Evolutionary conservation across 2,329 filamentous ascomycete species (phyloP), one percentile per base, ranked within the genome.

Genomic region (Pyricularia sp.): DNA sequence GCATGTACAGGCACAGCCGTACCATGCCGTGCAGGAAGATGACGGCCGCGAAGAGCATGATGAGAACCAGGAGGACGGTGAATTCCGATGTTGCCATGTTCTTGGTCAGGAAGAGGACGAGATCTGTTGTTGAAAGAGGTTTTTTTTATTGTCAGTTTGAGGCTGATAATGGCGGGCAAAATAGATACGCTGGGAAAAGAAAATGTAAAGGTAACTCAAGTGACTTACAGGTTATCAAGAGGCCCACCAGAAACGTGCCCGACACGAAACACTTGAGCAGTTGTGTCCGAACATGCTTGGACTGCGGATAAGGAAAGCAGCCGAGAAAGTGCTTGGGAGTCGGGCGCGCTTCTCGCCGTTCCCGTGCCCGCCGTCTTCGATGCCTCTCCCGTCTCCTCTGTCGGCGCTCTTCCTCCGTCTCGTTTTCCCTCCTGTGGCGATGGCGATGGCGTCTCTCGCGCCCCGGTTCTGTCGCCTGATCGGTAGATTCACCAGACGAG

Each of bases 11-110:
- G 77, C 87, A 89, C 4, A 96, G 83, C 23, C 91, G 88, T 69
- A 95, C 86, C 20, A 95, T 80, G 61, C 89, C 87, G 78, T 96
- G 92, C 74, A 88, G 90, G 82, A 97, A 95, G 79, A 96, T 88
- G 72, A 94, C 87, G 1, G 90, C 89, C 42, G 90, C 85, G 68
- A 90, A 81, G 67, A 96, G 80, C 69, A 96, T 89, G 72, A 94
- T 83, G 68, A 97, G 84, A 69, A 97, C 89, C 70, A 97, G 84
- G 68, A 96, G 82, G 70, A 96, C 87, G 74, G 93, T 91, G 75
- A 96, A 90, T 77, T 93, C 90, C 76, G 87, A 87, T 61, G 86
- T 86, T 67, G 86, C 81, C 70, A 88, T 83, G 59, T 85, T 86
- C 70, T 87, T 83, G 3, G 90, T 89, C 64, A 93, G 82, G 25